A percentile compares a stretch with the other conserved stretches of the same genome.
Evolutionary conservation across 192 early-diverging fungal genomes (phyloP).

Genomic region (Neocallimastix lanati): DNA sequence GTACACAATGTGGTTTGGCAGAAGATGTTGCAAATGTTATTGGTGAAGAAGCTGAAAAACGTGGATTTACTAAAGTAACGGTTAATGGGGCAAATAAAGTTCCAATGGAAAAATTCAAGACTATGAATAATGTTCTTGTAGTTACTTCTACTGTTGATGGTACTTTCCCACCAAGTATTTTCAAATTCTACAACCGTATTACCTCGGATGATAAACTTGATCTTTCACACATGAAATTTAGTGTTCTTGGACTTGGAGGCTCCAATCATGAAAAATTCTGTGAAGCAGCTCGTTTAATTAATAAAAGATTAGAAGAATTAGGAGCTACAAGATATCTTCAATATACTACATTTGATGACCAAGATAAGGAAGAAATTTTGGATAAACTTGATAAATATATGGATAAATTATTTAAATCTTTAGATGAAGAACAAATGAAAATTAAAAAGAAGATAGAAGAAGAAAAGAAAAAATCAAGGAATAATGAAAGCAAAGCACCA

Average conservation of each 20-base stretch:
- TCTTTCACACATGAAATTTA: constrained; percentile 47
- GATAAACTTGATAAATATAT: neutral
- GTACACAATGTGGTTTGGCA: constrained; percentile 80
- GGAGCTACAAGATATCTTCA: neutral
- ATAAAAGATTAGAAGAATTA: neutral
- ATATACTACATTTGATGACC: neutral
- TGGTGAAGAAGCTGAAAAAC: constrained; percentile 58
- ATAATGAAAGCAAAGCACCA: neutral
- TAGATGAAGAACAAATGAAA: neutral
- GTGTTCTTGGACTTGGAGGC: constrained; percentile 83
- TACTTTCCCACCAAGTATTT: constrained; percentile 79
- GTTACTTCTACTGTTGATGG: constrained; percentile 81
- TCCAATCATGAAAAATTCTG: neutral
- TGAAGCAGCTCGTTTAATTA: neutral
- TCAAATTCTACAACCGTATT: constrained; percentile 75
- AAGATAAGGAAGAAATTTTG: neutral
- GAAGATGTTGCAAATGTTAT: constrained; percentile 68
- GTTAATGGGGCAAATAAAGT: constrained; percentile 59
- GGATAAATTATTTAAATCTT: neutral
- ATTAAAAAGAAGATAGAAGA: too few species aligned
- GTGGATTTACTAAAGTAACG: constrained; percentile 52
- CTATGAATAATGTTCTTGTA: constrained; percentile 62
- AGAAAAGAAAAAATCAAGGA: neutral
- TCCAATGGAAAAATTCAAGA: constrained; percentile 55
- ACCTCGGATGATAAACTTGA: constrained; percentile 29